phyloP scores from a whole-genome alignment of 2,329 filamentous ascomycete genomes.

The Neofusicoccum sp. region DNA sequence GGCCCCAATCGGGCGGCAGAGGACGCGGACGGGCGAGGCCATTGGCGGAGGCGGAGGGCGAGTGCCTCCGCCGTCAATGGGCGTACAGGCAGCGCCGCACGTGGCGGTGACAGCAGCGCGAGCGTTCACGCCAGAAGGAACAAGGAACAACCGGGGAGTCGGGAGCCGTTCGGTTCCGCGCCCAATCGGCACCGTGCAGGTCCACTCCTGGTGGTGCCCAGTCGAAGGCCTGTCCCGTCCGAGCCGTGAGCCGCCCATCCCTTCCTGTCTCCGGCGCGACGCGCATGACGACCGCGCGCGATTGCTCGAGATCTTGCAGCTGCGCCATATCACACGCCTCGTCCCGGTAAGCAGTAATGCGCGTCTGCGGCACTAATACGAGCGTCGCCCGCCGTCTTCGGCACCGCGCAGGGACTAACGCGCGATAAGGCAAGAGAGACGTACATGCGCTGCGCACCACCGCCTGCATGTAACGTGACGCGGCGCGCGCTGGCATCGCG shows the following conservation, averaged over 20 bases:
- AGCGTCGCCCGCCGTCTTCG: neutral
- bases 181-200: neutral
- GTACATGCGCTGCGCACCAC: neutral
- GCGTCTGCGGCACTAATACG: neutral
- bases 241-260: neutral
- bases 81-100: neutral
- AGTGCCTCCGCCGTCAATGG: neutral
- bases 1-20: neutral
- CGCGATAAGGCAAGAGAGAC: neutral
- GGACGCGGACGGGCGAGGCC: neutral
- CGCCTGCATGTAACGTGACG: too few relatives aligned
- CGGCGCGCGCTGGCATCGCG: too few relatives aligned
- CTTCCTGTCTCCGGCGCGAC: neutral
- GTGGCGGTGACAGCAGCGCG: neutral
- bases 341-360: constrained; percentile 13
- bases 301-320: neutral
- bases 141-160: neutral
- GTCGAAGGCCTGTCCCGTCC: neutral
- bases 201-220: neutral
- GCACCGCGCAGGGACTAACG: neutral
- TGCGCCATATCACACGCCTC: neutral
- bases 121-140: neutral
- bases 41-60: neutral
- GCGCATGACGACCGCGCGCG: neutral
- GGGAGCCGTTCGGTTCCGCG: neutral